A percentile compares a stretch with the other conserved stretches of the same genome.
Evolutionary conservation across 805 yeast genomes (phyloP).

Genomic region (Schizosaccharomyces osmophilus): DNA sequence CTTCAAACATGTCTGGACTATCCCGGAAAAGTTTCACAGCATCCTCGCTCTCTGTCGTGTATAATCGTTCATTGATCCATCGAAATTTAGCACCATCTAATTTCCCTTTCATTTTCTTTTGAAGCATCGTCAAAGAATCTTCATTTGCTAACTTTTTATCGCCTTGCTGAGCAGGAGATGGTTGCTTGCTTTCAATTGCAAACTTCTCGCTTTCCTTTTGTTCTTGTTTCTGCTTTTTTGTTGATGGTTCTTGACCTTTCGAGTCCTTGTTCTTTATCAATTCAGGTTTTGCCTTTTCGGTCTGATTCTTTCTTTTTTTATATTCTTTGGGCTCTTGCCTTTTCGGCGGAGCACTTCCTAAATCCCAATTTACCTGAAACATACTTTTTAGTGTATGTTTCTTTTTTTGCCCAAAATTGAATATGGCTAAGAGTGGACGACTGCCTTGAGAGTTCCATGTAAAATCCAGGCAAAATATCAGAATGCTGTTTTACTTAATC

Average conservation of each 20-base stretch:
- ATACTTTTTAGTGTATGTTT: not conserved
- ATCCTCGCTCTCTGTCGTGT: constrained; percentile 55
- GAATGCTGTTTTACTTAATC: no score
- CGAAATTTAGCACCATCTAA: constrained; percentile 85
- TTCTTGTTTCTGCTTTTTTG: not conserved
- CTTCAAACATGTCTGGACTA: constrained; percentile 77
- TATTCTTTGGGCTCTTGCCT: not conserved
- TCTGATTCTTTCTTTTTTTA: not conserved
- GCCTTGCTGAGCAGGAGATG: not conserved
- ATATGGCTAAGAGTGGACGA: not conserved
- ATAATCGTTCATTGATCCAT: constrained; percentile 95
- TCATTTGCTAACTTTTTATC: not conserved
- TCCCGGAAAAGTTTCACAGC: constrained; percentile 50
- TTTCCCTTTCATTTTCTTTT: constrained; percentile 86
- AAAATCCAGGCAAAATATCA: not conserved
- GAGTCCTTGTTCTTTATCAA: not conserved
- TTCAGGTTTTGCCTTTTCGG: not conserved
- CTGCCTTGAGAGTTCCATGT: not conserved
- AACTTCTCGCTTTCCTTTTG: not conserved
- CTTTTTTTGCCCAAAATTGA: not conserved
- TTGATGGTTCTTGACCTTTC: not conserved
- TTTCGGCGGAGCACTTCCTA: not conserved
- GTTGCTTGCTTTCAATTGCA: no score
- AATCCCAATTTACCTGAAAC: not conserved
- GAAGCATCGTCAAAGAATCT: constrained; percentile 51